phyloP scores from a whole-genome alignment of 73 alveolate genomes.

The Paramecium tetraurelia region DNA sequence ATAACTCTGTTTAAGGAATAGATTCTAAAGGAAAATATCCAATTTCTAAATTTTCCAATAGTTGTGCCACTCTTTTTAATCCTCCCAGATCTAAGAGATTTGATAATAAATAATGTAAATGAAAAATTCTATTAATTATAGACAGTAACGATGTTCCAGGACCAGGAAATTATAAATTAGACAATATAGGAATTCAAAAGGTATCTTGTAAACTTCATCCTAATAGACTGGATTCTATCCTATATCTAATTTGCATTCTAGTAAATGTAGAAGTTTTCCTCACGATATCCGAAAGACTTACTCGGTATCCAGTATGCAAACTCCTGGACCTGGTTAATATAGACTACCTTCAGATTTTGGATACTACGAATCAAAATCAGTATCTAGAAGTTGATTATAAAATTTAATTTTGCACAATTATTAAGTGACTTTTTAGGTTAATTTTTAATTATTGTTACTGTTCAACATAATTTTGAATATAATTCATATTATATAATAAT shows the following conservation, averaged over 20 bases:
- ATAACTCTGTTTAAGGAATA: conserved; percentile 20
- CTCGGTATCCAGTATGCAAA: background rate
- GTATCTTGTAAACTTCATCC: background rate
- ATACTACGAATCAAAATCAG: conserved; percentile 68
- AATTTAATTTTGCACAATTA: background rate
- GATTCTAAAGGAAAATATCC: conserved; percentile 59
- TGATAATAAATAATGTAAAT: conserved; percentile 41
- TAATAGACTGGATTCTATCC: conserved; percentile 37
- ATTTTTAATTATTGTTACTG: background rate
- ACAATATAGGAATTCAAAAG: conserved; percentile 53
- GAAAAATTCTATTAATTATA: background rate
- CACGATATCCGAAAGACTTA: conserved; percentile 51
- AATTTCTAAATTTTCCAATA: conserved; percentile 54
- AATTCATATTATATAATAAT: background rate
- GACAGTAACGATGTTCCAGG: conserved; percentile 66
- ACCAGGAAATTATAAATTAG: conserved; percentile 69
- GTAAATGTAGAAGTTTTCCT: conserved; percentile 62
- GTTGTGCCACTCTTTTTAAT: conserved; percentile 61
- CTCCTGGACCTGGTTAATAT: conserved; percentile 93
- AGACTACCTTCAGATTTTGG: conserved; percentile 88
- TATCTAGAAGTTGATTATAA: background rate
- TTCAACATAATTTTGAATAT: background rate
- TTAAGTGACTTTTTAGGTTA: background rate
- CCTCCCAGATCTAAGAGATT: conserved; percentile 69
- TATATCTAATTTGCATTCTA: conserved; percentile 20